A percentile compares a stretch with the other conserved stretches of the same genome.
Evolutionary conservation across 2,329 filamentous ascomycete species (phyloP).

Genomic region (Talaromyces sp.): DNA sequence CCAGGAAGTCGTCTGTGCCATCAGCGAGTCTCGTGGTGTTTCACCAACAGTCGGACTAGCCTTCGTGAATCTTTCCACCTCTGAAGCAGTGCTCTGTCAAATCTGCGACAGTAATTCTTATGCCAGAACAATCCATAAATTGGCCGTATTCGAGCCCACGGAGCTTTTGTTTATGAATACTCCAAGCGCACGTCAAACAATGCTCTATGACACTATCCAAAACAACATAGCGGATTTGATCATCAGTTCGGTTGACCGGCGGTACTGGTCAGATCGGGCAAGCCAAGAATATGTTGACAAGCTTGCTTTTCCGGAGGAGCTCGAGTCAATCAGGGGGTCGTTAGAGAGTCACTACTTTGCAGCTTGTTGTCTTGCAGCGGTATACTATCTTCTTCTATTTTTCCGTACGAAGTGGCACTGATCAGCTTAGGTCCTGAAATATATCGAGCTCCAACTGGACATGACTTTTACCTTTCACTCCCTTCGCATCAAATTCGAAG

Average conservation of each 20-base stretch:
- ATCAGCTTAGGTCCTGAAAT: conserved; percentile 67
- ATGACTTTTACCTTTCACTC: conserved; percentile 74
- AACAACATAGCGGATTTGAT: conserved; percentile 65
- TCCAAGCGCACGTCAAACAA: conserved; percentile 68
- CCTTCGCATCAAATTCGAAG: conserved; percentile 80
- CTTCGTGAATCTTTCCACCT: conserved; percentile 82
- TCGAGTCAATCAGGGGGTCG: conserved; percentile 76
- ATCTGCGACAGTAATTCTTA: conserved; percentile 94
- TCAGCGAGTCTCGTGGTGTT: conserved; percentile 84
- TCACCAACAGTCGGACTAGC: conserved; percentile 81
- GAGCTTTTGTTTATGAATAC: conserved; percentile 76
- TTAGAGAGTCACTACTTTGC: conserved; percentile 83
- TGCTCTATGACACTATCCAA: conserved; percentile 70
- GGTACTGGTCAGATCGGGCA: conserved; percentile 76
- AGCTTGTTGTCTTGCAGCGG: conserved; percentile 80
- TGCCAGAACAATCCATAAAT: conserved; percentile 80
- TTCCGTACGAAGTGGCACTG: conserved; percentile 22
- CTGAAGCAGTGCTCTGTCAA: conserved; percentile 81
- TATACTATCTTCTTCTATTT: conserved; percentile 46
- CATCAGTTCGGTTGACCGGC: conserved; percentile 67
- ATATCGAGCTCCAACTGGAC: conserved; percentile 68
- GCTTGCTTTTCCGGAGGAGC: conserved; percentile 75
- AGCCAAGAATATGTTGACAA: conserved; percentile 76
- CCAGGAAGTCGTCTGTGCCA: conserved; percentile 80
- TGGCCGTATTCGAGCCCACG: conserved; percentile 75